Conservation (phyloP, 768 basidiomycete species). For the Rhizopogon salebrosus region DNA sequence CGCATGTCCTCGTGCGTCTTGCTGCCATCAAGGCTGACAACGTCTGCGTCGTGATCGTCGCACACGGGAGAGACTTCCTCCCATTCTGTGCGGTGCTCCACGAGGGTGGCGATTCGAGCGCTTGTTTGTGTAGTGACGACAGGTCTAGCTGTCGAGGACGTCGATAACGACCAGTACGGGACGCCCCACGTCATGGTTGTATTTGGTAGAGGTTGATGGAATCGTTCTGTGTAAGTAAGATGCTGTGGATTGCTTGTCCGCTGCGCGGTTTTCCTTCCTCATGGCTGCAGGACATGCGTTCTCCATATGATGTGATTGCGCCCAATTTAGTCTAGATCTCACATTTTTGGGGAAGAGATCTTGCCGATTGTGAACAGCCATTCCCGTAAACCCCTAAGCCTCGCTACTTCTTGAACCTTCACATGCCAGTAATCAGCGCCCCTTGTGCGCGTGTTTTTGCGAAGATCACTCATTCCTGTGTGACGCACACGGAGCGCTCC, state of each 20-base stretch:
- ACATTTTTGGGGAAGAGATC: background rate
- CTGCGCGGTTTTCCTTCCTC: background rate
- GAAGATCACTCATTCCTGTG: background rate
- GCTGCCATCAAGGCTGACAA: conserved; percentile 2
- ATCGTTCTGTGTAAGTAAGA: background rate
- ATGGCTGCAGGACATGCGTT: background rate
- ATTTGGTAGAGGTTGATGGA: background rate
- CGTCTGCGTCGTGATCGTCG: conserved; percentile 3
- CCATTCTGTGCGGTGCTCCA: background rate
- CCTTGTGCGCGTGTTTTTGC: background rate
- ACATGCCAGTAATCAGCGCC: background rate
- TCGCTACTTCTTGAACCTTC: background rate
- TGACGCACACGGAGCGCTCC: background rate
- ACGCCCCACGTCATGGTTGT: background rate
- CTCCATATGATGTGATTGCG: background rate
- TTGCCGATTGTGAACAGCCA: background rate
- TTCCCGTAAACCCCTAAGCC: background rate
- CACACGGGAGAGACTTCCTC: background rate
- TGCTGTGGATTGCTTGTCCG: background rate
- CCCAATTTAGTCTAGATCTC: background rate
- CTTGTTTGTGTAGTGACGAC: background rate
- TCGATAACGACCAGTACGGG: background rate
- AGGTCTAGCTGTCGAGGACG: background rate
- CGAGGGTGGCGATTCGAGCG: background rate
- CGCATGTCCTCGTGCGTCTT: background rate